A percentile compares a stretch with the other conserved stretches of the same genome.
Conservation (phyloP, 2,329 filamentous ascomycete genomes). For the Paecilomyces sp. region DNA sequence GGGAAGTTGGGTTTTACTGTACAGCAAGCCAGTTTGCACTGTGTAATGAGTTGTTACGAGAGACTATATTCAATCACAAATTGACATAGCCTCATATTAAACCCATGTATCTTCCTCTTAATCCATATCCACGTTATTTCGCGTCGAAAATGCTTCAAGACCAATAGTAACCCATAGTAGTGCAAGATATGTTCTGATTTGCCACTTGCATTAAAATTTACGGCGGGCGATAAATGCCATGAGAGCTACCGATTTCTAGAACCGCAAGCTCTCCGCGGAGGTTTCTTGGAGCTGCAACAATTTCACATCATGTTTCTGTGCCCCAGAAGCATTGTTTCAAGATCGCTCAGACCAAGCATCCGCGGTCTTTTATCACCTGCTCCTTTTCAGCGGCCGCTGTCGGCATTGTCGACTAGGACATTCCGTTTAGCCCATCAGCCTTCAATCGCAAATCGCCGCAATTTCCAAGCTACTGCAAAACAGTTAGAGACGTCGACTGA, state of each 20-base stretch:
- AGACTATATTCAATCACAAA: neutral
- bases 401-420: slow-evolving; percentile 1
- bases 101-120: too few species aligned
- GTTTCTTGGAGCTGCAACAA: slow-evolving; percentile 8
- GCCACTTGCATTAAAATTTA: neutral
- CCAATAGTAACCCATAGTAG: neutral
- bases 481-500: neutral
- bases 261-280: slow-evolving; percentile 10
- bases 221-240: slow-evolving; percentile 9
- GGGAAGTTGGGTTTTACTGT: neutral
- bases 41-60: neutral
- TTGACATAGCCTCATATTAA: too few species aligned
- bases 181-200: neutral
- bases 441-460: neutral
- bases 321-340: slow-evolving; percentile 16
- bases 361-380: neutral
- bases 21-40: neutral
- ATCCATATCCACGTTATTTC: neutral
- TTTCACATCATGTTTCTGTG: slow-evolving; percentile 19
- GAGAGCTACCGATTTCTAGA: slow-evolving; percentile 11
- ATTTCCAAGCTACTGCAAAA: neutral
- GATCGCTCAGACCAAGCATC: slow-evolving; percentile 6
- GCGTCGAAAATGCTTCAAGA: neutral
- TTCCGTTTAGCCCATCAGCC: slow-evolving; percentile 2
- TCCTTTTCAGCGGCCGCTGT: neutral